Evolutionary conservation across 2,329 filamentous ascomycete species (phyloP), one percentile per base, ranked within the genome.

Genomic region (Cladophialophora exuberans): DNA sequence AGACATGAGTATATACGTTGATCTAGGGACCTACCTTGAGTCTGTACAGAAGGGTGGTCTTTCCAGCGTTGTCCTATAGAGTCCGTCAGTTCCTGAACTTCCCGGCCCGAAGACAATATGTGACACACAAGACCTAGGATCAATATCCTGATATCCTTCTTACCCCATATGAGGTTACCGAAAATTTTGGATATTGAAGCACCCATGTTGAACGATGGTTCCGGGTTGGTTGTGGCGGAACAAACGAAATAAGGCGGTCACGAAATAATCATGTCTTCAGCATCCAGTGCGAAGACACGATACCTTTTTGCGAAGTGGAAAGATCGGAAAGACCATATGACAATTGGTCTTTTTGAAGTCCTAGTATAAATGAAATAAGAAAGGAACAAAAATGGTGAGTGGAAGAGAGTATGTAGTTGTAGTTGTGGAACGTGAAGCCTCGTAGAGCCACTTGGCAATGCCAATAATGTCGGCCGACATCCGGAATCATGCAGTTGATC

Each of bases 101-200:
- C n/a, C n/a, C n/a, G 39, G 25, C 13, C 28, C 22, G 13, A 11
- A 47, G 6, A 25, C 23, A 2, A 4, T 9, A 3, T 49, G 39
- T 44, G 46, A 71, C 86, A 65, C 87, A 97, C 92, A 76, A 97
- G 83, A 68, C 92, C 92, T 58, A 97, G 77, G 65, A 97, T 97
- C 72, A 99, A 76, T 76, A 99, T 99, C 66, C 94, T 82, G 63
- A 97, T 97, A 78, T 99, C 94, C 79, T 97, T 99, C 81, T 97
- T 97, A 36, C 89, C 79, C 86, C 88, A 97, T 60, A 96, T 67
- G 59, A 95, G 77, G 73, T 77, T 75, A 49, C 87, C 89, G 67
- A 90, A 78, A 63, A 83, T 73, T 59, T 78, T 75, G 52, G 81
- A 83, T 61, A 84, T 70, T 59, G 77, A 79, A 61, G 74, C 80